Conservation (phyloP, 495 filamentous ascomycete species). For the Bombardia bombarda region DNA sequence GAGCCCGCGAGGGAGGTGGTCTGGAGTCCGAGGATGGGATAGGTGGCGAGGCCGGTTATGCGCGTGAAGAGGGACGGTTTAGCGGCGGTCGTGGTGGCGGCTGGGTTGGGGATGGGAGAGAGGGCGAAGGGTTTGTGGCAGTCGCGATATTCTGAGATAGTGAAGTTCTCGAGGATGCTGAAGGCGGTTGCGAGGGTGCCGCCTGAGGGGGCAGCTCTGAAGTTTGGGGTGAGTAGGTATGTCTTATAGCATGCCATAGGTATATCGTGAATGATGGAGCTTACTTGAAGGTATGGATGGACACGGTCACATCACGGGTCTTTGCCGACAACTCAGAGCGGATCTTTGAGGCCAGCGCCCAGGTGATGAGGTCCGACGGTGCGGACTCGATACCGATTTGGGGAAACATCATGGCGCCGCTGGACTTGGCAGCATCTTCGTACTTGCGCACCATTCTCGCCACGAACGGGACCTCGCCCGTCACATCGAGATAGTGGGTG, state of each 20-base stretch:
- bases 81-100: slow-evolving; percentile 22
- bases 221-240: slow-evolving; percentile 22
- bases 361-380: slow-evolving; percentile 73
- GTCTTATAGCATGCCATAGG: background rate
- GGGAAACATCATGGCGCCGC: slow-evolving; percentile 78
- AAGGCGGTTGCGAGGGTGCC: slow-evolving; percentile 64
- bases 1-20: slow-evolving; percentile 50
- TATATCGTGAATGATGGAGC: slow-evolving; percentile 4
- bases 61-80: slow-evolving; percentile 26
- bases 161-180: slow-evolving; percentile 54
- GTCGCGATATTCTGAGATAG: slow-evolving; percentile 45
- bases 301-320: slow-evolving; percentile 51
- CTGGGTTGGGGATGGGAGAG: slow-evolving; percentile 50
- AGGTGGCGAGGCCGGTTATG: slow-evolving; percentile 51
- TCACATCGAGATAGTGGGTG: slow-evolving; percentile 88
- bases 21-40: slow-evolving; percentile 61
- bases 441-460: slow-evolving; percentile 74
- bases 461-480: slow-evolving; percentile 81
- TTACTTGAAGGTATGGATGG: slow-evolving; percentile 55
- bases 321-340: slow-evolving; percentile 46
- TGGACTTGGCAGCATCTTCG: slow-evolving; percentile 62
- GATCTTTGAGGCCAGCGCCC: slow-evolving; percentile 56
- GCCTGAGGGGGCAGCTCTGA: slow-evolving; percentile 52
- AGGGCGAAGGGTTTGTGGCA: slow-evolving; percentile 56
- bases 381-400: slow-evolving; percentile 81